phyloP scores from a whole-genome alignment of 2,329 filamentous ascomycete genomes.

The Sclerotinia subarctica region DNA sequence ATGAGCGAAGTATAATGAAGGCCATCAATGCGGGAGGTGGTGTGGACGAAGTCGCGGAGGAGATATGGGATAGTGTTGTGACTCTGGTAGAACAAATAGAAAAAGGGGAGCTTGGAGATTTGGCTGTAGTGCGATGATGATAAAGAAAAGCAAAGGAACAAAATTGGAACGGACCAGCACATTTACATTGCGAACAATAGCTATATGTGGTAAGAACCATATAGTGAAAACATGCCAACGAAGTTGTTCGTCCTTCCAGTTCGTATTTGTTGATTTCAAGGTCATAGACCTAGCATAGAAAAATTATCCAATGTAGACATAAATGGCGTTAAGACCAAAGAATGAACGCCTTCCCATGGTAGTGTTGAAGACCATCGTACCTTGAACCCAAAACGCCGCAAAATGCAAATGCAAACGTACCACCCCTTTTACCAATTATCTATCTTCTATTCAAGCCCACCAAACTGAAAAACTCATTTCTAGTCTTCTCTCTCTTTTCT shows the following conservation, averaged over 20 bases:
- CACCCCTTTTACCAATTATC: constrained; percentile 1
- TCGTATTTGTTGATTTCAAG: background rate
- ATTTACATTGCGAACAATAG: background rate
- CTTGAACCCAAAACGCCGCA: constrained; percentile 28
- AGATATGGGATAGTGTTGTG: constrained; percentile 40
- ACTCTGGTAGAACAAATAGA: constrained; percentile 48
- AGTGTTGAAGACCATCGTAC: constrained; percentile 39
- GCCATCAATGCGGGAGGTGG: constrained; percentile 53
- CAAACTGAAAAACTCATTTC: constrained; percentile 91
- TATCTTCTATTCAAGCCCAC: constrained; percentile 58
- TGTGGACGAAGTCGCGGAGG: constrained; percentile 55
- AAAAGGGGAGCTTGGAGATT: constrained; percentile 38
- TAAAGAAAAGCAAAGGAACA: background rate
- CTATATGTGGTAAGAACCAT: background rate
- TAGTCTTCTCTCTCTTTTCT: constrained; percentile 85
- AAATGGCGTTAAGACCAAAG: constrained; percentile 39
- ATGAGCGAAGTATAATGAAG: constrained; percentile 51
- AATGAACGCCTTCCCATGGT: constrained; percentile 32
- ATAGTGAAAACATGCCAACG: background rate
- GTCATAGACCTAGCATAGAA: background rate
- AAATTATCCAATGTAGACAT: constrained; percentile 19
- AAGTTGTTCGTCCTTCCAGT: background rate
- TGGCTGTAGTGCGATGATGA: constrained; percentile 7
- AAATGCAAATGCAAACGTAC: constrained; percentile 26
- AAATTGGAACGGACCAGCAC: background rate